Evolutionary conservation across 2,329 filamentous ascomycete species (phyloP).

Genomic region (Camptophora hylomeconis): DNA sequence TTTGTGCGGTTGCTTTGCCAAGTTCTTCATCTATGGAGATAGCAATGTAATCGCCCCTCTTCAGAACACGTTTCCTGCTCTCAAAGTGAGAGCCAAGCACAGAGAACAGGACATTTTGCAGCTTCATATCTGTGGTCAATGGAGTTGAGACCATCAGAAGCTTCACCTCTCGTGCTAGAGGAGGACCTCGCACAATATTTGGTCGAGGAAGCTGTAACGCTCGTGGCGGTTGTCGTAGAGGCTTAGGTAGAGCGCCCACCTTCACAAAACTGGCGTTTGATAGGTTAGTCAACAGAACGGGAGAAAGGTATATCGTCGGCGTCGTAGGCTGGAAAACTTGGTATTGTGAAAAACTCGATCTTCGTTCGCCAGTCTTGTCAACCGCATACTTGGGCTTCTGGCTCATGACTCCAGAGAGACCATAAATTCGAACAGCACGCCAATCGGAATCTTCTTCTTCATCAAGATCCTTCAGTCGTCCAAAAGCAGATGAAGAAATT

Average conservation of each 20-base stretch:
- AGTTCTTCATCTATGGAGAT: slow-evolving; percentile 79
- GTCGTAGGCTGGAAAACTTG: slow-evolving; percentile 31
- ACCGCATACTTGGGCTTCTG: slow-evolving; percentile 45
- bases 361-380: slow-evolving; percentile 34
- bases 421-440: slow-evolving; percentile 80
- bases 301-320: slow-evolving; percentile 65
- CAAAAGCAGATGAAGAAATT: slow-evolving; percentile 13
- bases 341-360: slow-evolving; percentile 42
- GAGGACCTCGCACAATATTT: slow-evolving; percentile 34
- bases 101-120: slow-evolving; percentile 76
- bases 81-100: slow-evolving; percentile 85
- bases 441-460: slow-evolving; percentile 54
- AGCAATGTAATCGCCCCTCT: slow-evolving; percentile 75
- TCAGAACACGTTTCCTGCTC: slow-evolving; percentile 65
- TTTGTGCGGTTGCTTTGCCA: slow-evolving; percentile 67
- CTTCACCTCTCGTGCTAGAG: slow-evolving; percentile 63
- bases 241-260: slow-evolving; percentile 46
- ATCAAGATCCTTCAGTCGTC: slow-evolving; percentile 12
- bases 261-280: slow-evolving; percentile 66
- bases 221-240: slow-evolving; percentile 12
- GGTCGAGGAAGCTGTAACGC: slow-evolving; percentile 7
- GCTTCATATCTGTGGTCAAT: slow-evolving; percentile 67
- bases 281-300: slow-evolving; percentile 75
- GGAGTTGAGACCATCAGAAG: slow-evolving; percentile 82
- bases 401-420: slow-evolving; percentile 54